Conservation (phyloP, 2,329 filamentous ascomycete species). For the Coniochaeta pulveracea region DNA sequence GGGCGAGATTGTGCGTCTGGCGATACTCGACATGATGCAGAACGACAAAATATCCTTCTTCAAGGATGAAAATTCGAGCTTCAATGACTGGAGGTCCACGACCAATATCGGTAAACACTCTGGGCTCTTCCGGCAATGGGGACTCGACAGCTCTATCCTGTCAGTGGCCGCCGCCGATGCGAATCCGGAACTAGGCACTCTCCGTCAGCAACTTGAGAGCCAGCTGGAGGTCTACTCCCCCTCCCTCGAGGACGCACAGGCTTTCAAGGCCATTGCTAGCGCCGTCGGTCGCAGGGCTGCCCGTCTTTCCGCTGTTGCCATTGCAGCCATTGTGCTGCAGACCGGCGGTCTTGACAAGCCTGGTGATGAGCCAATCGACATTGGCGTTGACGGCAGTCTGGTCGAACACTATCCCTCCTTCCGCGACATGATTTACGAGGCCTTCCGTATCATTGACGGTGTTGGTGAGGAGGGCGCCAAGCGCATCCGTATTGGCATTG, state of each 20-base stretch:
- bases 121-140: constrained; percentile 69
- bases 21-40: constrained; percentile 61
- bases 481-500: constrained; percentile 86
- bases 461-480: constrained; percentile 72
- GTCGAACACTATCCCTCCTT: constrained; percentile 96
- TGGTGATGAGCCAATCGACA: constrained; percentile 64
- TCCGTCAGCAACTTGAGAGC: constrained; percentile 69
- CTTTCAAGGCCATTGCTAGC: constrained; percentile 71
- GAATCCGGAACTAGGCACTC: constrained; percentile 57
- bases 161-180: constrained; percentile 77
- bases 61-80: constrained; percentile 60
- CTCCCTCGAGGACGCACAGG: constrained; percentile 73
- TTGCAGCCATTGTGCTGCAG: constrained; percentile 73
- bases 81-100: constrained; percentile 58
- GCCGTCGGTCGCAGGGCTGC: constrained; percentile 85
- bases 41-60: constrained; percentile 60
- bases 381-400: constrained; percentile 88
- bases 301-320: constrained; percentile 74
- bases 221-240: constrained; percentile 66
- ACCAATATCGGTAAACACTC: constrained; percentile 56
- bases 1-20: constrained; percentile 79
- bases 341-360: constrained; percentile 56
- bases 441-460: constrained; percentile 61
- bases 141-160: constrained; percentile 82
- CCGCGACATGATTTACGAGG: constrained; percentile 77